Evolutionary conservation across 2,329 filamentous ascomycete genomes (phyloP), one percentile per base, ranked within the genome.

Genomic region (Botryosphaeria dothidea): DNA sequence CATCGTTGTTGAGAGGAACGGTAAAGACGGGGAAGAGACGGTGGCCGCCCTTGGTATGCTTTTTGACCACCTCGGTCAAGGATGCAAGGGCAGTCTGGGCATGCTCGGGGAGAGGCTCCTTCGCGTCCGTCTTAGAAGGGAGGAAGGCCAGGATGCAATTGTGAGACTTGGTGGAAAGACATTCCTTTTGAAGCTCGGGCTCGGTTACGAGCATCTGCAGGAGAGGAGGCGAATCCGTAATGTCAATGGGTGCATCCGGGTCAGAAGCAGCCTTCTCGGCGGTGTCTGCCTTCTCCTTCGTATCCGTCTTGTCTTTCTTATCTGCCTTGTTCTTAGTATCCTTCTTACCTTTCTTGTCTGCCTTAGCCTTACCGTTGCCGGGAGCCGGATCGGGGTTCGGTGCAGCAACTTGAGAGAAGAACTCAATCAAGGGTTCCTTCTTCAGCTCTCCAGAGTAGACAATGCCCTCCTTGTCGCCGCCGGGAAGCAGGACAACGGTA

Each of bases 21-120:
- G 89, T 87, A 75, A 90, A 94, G 78, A 97, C 90, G 25, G 93
- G 92, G 82, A 98, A 96, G 1, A 93, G 80, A 65, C 89, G 87
- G 34, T 86, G 86, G 62, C 88, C 83, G 56, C 84, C 84, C 68
- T 87, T 82, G 36, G 85, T 81, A 73, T 96, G 88, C 79, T 93
- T 96, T 77, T 90, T 86, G 61, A 89, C 87, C 63, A 97, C 85
- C 63, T 93, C 86, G 2, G 90, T 86, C 3, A 97, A 83, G 27
- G 85, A 86, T 21, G 80, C 76, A 2, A 93, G 80, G 17, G 78
- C 81, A 5, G 81, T 78, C 38, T 83, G 77, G 0, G 81, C 78
- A 0, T 76, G 73, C 48, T 72, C 71, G 27, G 75, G 75, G 3
- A 78, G 67, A 17, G 77, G 69, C 34, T 51, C 63, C 9, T 21